Evolutionary conservation across 352 stramenopile genomes (phyloP).

Genomic region (Pythium guiyangense): DNA sequence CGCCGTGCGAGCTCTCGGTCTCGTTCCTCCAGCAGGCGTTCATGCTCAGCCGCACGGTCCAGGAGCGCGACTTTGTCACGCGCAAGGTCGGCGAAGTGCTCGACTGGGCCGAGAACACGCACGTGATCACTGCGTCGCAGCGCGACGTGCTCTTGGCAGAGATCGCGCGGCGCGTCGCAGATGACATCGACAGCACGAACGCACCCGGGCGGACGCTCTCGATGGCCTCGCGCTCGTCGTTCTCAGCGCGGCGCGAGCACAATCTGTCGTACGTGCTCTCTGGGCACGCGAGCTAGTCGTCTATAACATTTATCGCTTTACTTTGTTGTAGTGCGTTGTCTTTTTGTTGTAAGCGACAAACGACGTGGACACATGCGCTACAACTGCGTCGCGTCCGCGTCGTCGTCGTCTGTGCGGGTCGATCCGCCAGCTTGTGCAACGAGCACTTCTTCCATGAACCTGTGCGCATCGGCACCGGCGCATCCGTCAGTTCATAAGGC

Average conservation of each 20-base stretch:
- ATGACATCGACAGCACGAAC: conserved; percentile 21
- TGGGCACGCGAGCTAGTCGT: background rate
- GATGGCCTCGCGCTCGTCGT: conserved; percentile 14
- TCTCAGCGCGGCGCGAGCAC: conserved; percentile 7
- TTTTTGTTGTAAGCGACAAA: background rate
- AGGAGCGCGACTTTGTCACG: conserved; percentile 76
- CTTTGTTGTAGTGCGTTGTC: background rate
- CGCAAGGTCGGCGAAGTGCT: conserved; percentile 77
- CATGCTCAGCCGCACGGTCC: conserved; percentile 75
- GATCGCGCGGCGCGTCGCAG: conserved; percentile 60
- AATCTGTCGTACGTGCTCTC: conserved; percentile 20
- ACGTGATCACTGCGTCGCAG: conserved; percentile 64
- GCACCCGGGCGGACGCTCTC: background rate
- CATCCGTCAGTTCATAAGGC: no score
- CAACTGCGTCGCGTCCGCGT: background rate
- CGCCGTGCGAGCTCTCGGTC: conserved; percentile 74
- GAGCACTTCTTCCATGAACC: conserved; percentile 77
- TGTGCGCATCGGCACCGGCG: conserved; percentile 2
- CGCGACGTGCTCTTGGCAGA: conserved; percentile 68
- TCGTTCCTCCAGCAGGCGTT: conserved; percentile 79
- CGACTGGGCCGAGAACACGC: conserved; percentile 76
- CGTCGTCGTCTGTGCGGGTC: background rate
- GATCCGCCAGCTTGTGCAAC: conserved; percentile 24
- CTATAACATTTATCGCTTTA: background rate
- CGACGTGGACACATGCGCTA: no score